These are phyloP conservation scores for Pythium rishiriense DNA, from an alignment of 352 stramenopile genomes.

Conservation along the genomic window DNA sequence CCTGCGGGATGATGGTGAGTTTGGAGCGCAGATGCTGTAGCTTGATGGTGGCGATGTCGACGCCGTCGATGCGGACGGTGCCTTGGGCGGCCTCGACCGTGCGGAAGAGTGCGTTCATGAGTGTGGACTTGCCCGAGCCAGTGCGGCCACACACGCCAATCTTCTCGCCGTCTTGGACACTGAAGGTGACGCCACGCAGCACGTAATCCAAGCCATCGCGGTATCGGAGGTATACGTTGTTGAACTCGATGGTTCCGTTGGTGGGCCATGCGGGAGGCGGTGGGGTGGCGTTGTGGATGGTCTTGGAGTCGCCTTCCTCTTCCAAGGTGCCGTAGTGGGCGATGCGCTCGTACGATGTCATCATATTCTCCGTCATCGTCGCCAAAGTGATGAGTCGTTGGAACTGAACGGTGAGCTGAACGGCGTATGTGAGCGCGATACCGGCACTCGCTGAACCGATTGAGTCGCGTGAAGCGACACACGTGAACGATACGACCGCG, in stretches of 20 bases:
- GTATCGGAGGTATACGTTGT: constrained; percentile 90
- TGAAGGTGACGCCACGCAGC: too few relatives aligned
- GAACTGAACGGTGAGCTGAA: constrained; percentile 69
- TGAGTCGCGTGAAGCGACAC: constrained; percentile 1
- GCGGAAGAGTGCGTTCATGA: too few relatives aligned
- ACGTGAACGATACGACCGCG: constrained; percentile 43
- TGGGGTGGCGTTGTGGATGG: constrained; percentile 74
- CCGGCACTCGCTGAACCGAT: constrained; percentile 47
- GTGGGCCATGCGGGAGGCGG: constrained; percentile 73
- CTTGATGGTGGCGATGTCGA: constrained; percentile 50
- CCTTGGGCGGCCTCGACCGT: too few relatives aligned
- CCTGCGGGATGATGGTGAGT: constrained; percentile 67
- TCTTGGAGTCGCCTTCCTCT: constrained; percentile 81
- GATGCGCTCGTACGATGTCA: constrained; percentile 74
- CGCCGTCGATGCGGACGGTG: too few relatives aligned
- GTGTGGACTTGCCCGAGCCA: too few relatives aligned
- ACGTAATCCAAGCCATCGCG: constrained; percentile 41
- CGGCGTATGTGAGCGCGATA: constrained; percentile 73
- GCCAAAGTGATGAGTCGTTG: constrained; percentile 67
- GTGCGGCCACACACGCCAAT: too few relatives aligned
- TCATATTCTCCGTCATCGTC: constrained; percentile 70
- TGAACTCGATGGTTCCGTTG: constrained; percentile 82
- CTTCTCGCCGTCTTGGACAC: too few relatives aligned
- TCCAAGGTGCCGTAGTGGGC: constrained; percentile 61
- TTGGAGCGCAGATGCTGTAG: constrained; percentile 30